Conservation (phyloP, 139 green algal genomes). For the Picochlorum sp. region DNA sequence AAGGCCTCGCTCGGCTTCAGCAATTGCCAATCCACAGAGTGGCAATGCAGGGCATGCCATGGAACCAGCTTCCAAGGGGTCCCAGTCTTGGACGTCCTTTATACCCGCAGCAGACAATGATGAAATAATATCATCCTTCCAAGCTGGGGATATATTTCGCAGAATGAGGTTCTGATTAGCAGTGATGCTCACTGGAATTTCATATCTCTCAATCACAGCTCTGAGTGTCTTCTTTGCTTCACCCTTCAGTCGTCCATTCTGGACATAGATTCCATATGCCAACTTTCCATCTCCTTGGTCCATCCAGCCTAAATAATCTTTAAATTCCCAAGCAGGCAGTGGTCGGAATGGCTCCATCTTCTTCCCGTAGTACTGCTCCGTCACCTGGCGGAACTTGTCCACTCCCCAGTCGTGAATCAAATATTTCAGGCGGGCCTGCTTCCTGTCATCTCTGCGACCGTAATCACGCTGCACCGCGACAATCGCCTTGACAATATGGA, state of each 20-base stretch:
- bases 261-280: slow-evolving; percentile 89
- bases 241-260: slow-evolving; percentile 83
- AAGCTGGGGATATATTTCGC: slow-evolving; percentile 73
- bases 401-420: slow-evolving; percentile 92
- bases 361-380: slow-evolving; percentile 97
- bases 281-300: slow-evolving; percentile 88
- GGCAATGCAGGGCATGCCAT: slow-evolving; percentile 98
- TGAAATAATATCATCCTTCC: slow-evolving; percentile 73
- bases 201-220: slow-evolving; percentile 69
- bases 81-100: slow-evolving; percentile 54
- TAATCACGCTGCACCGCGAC: slow-evolving; percentile 95
- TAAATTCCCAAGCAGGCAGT: slow-evolving; percentile 89
- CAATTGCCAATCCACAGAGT: slow-evolving; percentile 94
- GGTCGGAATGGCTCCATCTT: slow-evolving; percentile 79
- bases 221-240: slow-evolving; percentile 79
- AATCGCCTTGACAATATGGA: slow-evolving; percentile 92
- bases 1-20: slow-evolving; percentile 91
- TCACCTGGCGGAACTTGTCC: slow-evolving; percentile 84
- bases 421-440: slow-evolving; percentile 94
- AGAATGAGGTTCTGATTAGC: slow-evolving; percentile 93
- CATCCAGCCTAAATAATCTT: slow-evolving; percentile 94
- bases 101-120: slow-evolving; percentile 49
- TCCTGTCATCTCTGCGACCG: slow-evolving; percentile 91
- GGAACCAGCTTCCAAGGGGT: slow-evolving; percentile 62
- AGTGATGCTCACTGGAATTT: slow-evolving; percentile 64